A percentile compares a stretch with the other conserved stretches of the same genome.
These are phyloP conservation scores for Blastocystis sp. DNA, from an alignment of 352 stramenopile species.

Conservation along the genomic window DNA sequence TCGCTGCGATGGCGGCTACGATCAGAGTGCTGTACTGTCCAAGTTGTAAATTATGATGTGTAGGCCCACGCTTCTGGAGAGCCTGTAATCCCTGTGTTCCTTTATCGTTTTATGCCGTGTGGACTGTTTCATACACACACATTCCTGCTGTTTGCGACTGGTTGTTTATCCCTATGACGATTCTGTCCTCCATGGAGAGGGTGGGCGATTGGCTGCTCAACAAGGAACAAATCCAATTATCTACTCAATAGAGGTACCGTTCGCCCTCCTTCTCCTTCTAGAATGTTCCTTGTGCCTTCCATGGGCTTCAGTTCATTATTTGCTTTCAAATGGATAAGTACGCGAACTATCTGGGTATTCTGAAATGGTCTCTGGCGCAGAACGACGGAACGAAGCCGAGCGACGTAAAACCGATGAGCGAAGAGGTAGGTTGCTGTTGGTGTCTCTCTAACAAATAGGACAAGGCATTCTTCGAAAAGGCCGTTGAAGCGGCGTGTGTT, in stretches of 20 bases:
- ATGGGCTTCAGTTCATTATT: neutral
- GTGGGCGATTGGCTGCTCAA: too few species aligned
- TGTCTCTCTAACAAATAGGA: constrained; percentile 40
- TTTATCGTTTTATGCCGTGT: neutral
- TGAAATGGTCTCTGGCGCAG: constrained; percentile 66
- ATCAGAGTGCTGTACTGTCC: constrained; percentile 16
- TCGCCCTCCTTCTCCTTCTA: constrained; percentile 10
- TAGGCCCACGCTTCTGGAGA: constrained; percentile 60
- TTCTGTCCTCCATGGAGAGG: neutral
- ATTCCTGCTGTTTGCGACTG: neutral
- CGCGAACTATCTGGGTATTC: constrained; percentile 59
- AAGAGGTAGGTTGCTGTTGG: constrained; percentile 18
- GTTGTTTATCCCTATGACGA: neutral
- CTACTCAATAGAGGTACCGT: too few species aligned
- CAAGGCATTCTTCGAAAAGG: constrained; percentile 68
- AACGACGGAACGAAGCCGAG: constrained; percentile 65
- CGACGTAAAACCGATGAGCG: constrained; percentile 53
- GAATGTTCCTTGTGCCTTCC: constrained; percentile 28
- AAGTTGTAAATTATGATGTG: neutral
- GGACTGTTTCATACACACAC: neutral
- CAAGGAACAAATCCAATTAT: too few species aligned
- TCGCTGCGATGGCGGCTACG: constrained; percentile 25
- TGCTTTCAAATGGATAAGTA: constrained; percentile 63
- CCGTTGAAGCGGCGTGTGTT: constrained; percentile 54
- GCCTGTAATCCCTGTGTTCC: neutral